Base-by-base conservation (phyloP, 345 rosid genomes). In the Eucalyptus caleyi region DNA sequence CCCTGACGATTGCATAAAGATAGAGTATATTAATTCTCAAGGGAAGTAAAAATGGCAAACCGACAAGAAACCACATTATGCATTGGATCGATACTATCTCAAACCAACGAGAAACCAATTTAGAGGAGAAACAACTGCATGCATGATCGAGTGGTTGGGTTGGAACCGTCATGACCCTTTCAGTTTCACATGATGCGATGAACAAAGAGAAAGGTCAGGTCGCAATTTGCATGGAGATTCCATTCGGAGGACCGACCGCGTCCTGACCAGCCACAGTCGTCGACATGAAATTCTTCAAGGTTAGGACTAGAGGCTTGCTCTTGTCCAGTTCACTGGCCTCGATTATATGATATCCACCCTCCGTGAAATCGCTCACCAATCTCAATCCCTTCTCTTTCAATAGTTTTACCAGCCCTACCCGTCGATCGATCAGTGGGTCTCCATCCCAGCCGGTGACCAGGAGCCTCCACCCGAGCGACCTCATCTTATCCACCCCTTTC, bases 401-500 rank as follows among this genome's bases (percentile, higher is more conserved):
- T 34, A 51, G 16, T 34, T 77, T 87, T 2, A 45, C 88, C 4
- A 72, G 50, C 72, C 44, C 87, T 34, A 49, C 51, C 72, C 54
- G 88, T 32, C 53, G 42, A 12, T 89, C 88, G n/a, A 86, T 53
- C 19, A 87, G 86, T 3, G 53, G 88, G 87, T 89, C 90, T 7
- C 88, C 90, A 9, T 59, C 60, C n/a, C 87, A n/a, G 9, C 87
- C 87, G 16, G n/a, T 50, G 37, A 86, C 30, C 87, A 50, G 45
- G 23, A 86, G 27, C 56, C 86, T 94, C 94, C 94, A 95, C 82
- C 94, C 91, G 80, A 93, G 42, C 88, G n/a, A 30, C 45, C 37
- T 87, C 54, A 88, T 77, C n/a, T 65, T 11, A 56, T 89, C 86
- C 7, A 92, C 47, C 27, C 89, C 77, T 49, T 92, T 89, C 87